A percentile compares a stretch with the other conserved stretches of the same genome.
phyloP scores from a whole-genome alignment of 306 rosid genomes.

The Castanea crenata region DNA sequence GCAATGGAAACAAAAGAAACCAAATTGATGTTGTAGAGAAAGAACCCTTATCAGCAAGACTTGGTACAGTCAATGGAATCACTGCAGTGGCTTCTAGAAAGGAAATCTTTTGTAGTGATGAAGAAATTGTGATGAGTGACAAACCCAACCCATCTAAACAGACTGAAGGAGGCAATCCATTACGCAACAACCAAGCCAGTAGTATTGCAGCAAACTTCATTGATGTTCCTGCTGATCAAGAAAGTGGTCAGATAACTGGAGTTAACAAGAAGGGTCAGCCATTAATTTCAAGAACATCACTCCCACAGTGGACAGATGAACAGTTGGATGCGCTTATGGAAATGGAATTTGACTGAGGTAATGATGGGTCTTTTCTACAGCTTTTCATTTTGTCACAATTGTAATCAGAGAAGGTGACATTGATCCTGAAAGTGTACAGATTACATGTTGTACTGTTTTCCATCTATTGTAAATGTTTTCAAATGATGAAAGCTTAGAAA shows the following conservation, averaged over 20 bases:
- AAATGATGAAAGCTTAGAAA: not conserved
- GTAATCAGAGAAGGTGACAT: not conserved
- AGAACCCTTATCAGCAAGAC: slow-evolving; percentile 26
- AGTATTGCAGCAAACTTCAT: slow-evolving; percentile 19
- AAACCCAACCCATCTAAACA: slow-evolving; percentile 20
- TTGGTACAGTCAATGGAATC: not conserved
- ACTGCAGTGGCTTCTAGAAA: slow-evolving; percentile 8
- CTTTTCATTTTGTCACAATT: not conserved
- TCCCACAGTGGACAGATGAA: slow-evolving; percentile 84
- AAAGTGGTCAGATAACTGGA: slow-evolving; percentile 13
- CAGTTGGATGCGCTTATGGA: slow-evolving; percentile 70
- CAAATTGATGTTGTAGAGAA: slow-evolving; percentile 14
- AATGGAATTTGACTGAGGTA: slow-evolving; percentile 53
- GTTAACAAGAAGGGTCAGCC: slow-evolving; percentile 21
- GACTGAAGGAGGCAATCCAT: slow-evolving; percentile 20
- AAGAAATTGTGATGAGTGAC: slow-evolving; percentile 22
- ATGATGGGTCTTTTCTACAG: not conserved
- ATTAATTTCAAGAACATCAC: slow-evolving; percentile 26
- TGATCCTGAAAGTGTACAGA: slow-evolving; percentile 1
- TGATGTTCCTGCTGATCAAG: slow-evolving; percentile 22
- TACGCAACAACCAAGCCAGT: slow-evolving; percentile 14
- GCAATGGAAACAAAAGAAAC: slow-evolving; percentile 24
- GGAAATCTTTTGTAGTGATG: slow-evolving; percentile 13
- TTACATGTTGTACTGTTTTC: not conserved
- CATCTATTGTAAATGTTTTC: not conserved